Conservation (phyloP, 495 filamentous ascomycete species). For the Lepraria neglecta region DNA sequence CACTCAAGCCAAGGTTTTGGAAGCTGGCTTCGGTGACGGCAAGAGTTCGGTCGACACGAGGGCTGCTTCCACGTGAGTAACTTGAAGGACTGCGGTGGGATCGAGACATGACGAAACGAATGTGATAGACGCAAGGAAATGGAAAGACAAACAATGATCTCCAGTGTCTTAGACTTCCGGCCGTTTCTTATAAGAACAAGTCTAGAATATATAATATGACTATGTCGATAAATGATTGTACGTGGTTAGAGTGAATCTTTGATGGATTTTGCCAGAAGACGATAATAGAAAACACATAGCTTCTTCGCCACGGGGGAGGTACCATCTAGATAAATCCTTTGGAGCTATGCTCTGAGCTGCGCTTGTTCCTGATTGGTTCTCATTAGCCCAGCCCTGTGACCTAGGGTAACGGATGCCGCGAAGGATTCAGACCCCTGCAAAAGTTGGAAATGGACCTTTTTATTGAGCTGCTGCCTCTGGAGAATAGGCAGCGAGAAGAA, state of each 20-base stretch:
- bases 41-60: constrained; percentile 19
- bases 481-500: constrained; percentile 6
- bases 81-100: constrained; percentile 24
- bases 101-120: constrained; percentile 27
- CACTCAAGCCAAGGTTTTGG: constrained; percentile 25
- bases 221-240: constrained; percentile 10
- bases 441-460: constrained; percentile 1
- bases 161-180: background rate
- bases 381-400: constrained; percentile 1
- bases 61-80: constrained; percentile 27
- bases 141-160: constrained; percentile 16
- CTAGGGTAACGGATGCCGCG: constrained; percentile 4
- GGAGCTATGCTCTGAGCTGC: background rate
- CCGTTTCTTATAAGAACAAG: background rate
- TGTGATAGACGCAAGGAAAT: constrained; percentile 17
- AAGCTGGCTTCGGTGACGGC: constrained; percentile 30
- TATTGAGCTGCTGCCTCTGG: background rate
- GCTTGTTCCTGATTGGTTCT: background rate
- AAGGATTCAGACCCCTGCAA: constrained; percentile 10
- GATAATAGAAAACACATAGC: background rate
- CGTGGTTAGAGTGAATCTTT: constrained; percentile 4
- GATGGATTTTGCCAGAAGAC: constrained; percentile 11
- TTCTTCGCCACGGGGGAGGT: constrained; percentile 8
- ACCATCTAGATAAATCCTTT: constrained; percentile 12
- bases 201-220: constrained; percentile 17